Evolutionary conservation across 2,329 filamentous ascomycete genomes (phyloP).

Genomic region (Exophiala alcalophila): DNA sequence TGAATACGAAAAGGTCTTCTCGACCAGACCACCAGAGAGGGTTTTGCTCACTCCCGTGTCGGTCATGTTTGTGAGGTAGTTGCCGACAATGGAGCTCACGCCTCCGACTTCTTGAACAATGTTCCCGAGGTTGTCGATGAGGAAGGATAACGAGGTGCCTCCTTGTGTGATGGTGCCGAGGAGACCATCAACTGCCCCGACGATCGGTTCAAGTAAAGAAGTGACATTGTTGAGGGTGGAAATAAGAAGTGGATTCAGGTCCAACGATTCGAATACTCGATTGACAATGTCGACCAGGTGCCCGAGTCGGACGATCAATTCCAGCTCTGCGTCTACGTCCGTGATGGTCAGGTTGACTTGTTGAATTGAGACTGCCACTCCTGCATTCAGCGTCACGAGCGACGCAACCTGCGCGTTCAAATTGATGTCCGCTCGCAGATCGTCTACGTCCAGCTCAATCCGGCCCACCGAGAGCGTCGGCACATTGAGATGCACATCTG

Average conservation of each 20-base stretch:
- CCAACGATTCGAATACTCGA: constrained; percentile 57
- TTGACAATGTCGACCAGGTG: constrained; percentile 61
- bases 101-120: constrained; percentile 59
- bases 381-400: constrained; percentile 54
- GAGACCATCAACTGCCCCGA: constrained; percentile 58
- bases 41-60: constrained; percentile 35
- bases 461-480: constrained; percentile 57
- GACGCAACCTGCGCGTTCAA: constrained; percentile 59
- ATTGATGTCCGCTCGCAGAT: constrained; percentile 58
- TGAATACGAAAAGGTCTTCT: constrained; percentile 54
- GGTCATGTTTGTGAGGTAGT: constrained; percentile 60
- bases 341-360: constrained; percentile 61
- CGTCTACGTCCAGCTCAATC: constrained; percentile 61
- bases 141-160: constrained; percentile 53
- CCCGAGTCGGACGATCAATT: constrained; percentile 59
- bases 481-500: constrained; percentile 58
- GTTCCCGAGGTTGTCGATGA: constrained; percentile 61
- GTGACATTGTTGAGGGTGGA: constrained; percentile 55
- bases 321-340: constrained; percentile 58
- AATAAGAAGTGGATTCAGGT: constrained; percentile 61
- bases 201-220: constrained; percentile 51
- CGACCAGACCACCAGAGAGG: constrained; percentile 33
- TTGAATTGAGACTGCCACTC: constrained; percentile 46
- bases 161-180: constrained; percentile 59
- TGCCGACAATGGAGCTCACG: constrained; percentile 56